Base-by-base conservation (phyloP, 805 yeast species). In the Yueomyces sp. region DNA sequence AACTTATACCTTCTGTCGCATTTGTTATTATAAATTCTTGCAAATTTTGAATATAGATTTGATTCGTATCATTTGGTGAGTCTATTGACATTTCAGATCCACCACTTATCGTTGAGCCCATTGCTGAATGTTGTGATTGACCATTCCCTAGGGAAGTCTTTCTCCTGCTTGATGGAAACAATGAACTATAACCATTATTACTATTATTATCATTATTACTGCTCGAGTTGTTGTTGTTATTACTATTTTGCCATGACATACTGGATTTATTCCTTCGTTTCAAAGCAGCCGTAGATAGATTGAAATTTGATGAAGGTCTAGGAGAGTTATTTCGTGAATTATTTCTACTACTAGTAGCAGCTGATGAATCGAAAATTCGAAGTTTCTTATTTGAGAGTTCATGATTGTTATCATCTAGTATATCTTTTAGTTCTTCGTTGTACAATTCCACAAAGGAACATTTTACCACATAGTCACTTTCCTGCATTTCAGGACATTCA, bases 381-480 rank as follows among this genome's bases (percentile, higher is more conserved):
- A 40, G 28, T 38, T 44, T 44, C 38, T 44, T 44, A 5, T 19
- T 32, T 36, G 37, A 39, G 3, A 49, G 39, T 3, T 43, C 32
- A n/a, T 46, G 39, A 27, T 40, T 49, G 5, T 61, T 51, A 48
- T 79, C 85, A 52, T 67, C 66, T 42, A 87, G 63, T 44, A 87
- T 68, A 56, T 87, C 96, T 41, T 74, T 70, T 41, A 88, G 65
- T 52, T 85, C 94, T 59, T 87, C 96, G 54, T 87, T 86, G 64
- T 87, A 88, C 26, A 87, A 65, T 58, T 87, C 96, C 43, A 86
- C 72, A 57, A 82, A 88, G 0, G 94, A 83, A 49, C 86, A 74
- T 56, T 79, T 81, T 26, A 83, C 86, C 32, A 81, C 56, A 55
- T 70, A 78, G 54, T 82, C 95, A 30, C 9, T 30, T 30, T 30